A percentile compares a stretch with the other conserved stretches of the same genome.
Conservation (phyloP, 129 eudicot species). For the Tagetes patula region DNA sequence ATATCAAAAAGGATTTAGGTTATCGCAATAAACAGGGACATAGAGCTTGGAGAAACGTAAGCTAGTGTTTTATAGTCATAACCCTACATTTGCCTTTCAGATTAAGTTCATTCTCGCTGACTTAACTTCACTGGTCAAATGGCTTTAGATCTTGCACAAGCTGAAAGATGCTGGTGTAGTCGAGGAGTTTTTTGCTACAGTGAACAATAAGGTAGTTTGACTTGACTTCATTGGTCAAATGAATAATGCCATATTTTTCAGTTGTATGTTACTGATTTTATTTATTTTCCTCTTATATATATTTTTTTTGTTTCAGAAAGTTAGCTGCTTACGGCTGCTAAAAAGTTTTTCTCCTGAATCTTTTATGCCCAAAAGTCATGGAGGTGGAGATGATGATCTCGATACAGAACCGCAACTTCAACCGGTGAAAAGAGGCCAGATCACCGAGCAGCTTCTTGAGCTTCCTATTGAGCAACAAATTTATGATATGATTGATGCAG, state of each 20-base stretch:
- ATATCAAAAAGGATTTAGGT: slow-evolving; percentile 74
- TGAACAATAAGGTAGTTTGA: slow-evolving; percentile 55
- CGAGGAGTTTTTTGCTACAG: slow-evolving; percentile 58
- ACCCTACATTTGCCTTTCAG: slow-evolving; percentile 4
- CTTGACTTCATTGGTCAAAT: slow-evolving; percentile 9
- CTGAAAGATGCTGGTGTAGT: slow-evolving; percentile 67
- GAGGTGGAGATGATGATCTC: slow-evolving; percentile 46
- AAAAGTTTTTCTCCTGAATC: slow-evolving; percentile 66
- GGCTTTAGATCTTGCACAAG: slow-evolving; percentile 57
- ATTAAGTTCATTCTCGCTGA: slow-evolving; percentile 11
- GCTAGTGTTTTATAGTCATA: neutral
- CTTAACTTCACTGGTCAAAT: slow-evolving; percentile 20
- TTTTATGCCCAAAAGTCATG: slow-evolving; percentile 55
- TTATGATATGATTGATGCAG: slow-evolving; percentile 81
- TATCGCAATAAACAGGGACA: slow-evolving; percentile 64
- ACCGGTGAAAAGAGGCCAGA: slow-evolving; percentile 58
- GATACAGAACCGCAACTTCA: slow-evolving; percentile 48
- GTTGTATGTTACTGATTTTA: slow-evolving; percentile 5
- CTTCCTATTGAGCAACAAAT: slow-evolving; percentile 91
- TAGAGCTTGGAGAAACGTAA: slow-evolving; percentile 89
- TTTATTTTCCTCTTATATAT: slow-evolving; percentile 1
- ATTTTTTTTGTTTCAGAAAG: slow-evolving; percentile 46
- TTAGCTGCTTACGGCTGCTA: slow-evolving; percentile 69
- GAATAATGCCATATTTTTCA: slow-evolving; percentile 1
- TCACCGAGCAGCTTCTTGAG: slow-evolving; percentile 78